Percentiles rank a stretch among this genome's conserved stretches.
phyloP scores from a whole-genome alignment of 2,329 filamentous ascomycete species.

The Xylariaceae sp. region DNA sequence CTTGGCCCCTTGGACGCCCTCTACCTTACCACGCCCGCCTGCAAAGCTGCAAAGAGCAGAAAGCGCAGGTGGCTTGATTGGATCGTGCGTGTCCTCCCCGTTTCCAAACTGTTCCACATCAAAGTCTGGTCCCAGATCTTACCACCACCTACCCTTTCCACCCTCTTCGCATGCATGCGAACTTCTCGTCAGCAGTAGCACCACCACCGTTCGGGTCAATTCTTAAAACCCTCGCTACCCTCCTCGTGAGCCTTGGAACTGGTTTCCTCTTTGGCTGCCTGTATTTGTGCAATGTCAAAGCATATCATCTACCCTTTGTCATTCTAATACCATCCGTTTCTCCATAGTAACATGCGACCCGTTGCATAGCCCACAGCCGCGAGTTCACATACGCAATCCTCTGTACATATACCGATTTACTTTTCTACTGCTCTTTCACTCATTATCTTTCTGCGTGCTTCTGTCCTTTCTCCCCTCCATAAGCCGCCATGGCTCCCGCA shows the following conservation, averaged over 20 bases:
- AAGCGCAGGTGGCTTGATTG: too few species aligned
- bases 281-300: not conserved
- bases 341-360: slow-evolving; percentile 14
- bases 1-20: too few species aligned
- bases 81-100: too few species aligned
- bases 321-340: slow-evolving; percentile 1
- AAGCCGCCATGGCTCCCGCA: slow-evolving; percentile 44
- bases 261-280: slow-evolving; percentile 9
- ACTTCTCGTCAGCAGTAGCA: too few species aligned
- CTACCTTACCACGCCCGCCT: too few species aligned
- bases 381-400: slow-evolving; percentile 4
- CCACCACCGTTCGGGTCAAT: slow-evolving; percentile 2
- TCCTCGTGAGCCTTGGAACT: slow-evolving; percentile 15
- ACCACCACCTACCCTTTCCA: too few species aligned
- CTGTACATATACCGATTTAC: not conserved
- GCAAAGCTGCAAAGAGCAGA: too few species aligned
- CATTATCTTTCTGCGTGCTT: not conserved
- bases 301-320: slow-evolving; percentile 3
- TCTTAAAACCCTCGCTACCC: slow-evolving; percentile 8
- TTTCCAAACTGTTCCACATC: too few species aligned
- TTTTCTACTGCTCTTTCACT: not conserved
- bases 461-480: slow-evolving; percentile 1
- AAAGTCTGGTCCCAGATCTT: too few species aligned
- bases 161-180: too few species aligned
- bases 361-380: slow-evolving; percentile 11